Conservation (phyloP, 164 flowering plant genomes). For the Macadamia integrifolia region DNA sequence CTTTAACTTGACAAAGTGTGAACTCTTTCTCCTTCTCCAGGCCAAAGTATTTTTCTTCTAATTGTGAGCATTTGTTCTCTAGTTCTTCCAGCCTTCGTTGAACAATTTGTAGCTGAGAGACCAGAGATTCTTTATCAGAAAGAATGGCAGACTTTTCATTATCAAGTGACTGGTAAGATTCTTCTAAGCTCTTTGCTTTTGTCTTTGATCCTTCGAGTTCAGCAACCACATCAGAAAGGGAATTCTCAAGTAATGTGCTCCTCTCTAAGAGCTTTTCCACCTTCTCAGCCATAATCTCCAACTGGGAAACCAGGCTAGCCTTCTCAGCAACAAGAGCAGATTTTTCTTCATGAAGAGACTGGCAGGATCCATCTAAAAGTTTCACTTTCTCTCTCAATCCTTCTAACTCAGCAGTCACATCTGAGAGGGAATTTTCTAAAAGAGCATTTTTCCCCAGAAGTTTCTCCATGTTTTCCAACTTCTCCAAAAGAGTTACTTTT, state of each 20-base stretch:
- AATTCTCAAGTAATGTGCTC: conserved; percentile 53
- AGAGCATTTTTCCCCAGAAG: conserved; percentile 36
- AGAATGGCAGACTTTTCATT: conserved; percentile 53
- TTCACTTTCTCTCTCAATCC: conserved; percentile 38
- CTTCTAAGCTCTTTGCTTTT: conserved; percentile 63
- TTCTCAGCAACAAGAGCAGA: conserved; percentile 59
- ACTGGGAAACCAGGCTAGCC: conserved; percentile 51
- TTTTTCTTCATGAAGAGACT: conserved; percentile 53
- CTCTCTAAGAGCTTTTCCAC: conserved; percentile 62
- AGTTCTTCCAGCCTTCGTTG: conserved; percentile 44
- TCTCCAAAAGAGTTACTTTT: conserved; percentile 41
- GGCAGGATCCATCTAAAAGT: conserved; percentile 51
- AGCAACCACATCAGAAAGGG: conserved; percentile 49
- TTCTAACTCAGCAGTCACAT: conserved; percentile 42
- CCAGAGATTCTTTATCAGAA: conserved; percentile 43
- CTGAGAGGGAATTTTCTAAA: conserved; percentile 47
- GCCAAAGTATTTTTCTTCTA: conserved; percentile 50
- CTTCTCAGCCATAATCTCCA: conserved; percentile 48
- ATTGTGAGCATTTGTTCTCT: conserved; percentile 42
- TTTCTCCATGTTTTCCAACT: conserved; percentile 45
- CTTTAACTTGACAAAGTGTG: conserved; percentile 39
- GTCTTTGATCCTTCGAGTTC: conserved; percentile 62
- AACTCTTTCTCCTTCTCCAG: conserved; percentile 58
- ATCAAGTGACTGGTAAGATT: conserved; percentile 51
- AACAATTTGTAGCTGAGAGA: conserved; percentile 42